Conservation (phyloP, 805 yeast species). For the Hemisphaericaspora nanyangensis region DNA sequence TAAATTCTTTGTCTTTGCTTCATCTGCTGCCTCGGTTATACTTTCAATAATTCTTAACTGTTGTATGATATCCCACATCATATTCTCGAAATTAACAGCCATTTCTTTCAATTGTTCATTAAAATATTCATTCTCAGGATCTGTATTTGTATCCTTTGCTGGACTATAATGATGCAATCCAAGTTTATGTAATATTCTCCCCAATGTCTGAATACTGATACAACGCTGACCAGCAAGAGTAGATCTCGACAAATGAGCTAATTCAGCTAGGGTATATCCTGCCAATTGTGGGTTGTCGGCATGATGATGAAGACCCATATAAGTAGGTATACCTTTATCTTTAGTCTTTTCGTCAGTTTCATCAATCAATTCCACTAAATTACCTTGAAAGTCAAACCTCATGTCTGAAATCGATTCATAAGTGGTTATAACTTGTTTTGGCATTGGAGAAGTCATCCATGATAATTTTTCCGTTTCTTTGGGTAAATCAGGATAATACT, state of each 20-base stretch:
- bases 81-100: constrained; percentile 41
- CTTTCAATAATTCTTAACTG: constrained; percentile 61
- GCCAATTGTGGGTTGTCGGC: constrained; percentile 84
- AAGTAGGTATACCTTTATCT: constrained; percentile 39
- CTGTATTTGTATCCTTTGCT: constrained; percentile 29
- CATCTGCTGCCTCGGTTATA: constrained; percentile 66
- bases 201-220: constrained; percentile 80
- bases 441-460: constrained; percentile 82
- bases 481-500: constrained; percentile 88
- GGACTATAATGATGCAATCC: constrained; percentile 62
- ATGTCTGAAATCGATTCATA: constrained; percentile 60
- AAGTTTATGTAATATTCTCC: constrained; percentile 79
- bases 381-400: constrained; percentile 86
- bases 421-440: constrained; percentile 35
- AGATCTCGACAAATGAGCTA: constrained; percentile 75
- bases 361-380: constrained; percentile 49
- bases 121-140: constrained; percentile 34
- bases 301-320: constrained; percentile 85
- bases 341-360: constrained; percentile 14
- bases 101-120: constrained; percentile 21
- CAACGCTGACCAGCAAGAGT: constrained; percentile 81
- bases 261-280: constrained; percentile 85
- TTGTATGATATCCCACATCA: constrained; percentile 70
- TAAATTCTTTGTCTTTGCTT: constrained; percentile 54
- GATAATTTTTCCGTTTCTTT: constrained; percentile 74